Evolutionary conservation across 192 early-diverging fungal species (phyloP), one percentile per base, ranked within the genome.

Genomic region (Oehlia diaphana): DNA sequence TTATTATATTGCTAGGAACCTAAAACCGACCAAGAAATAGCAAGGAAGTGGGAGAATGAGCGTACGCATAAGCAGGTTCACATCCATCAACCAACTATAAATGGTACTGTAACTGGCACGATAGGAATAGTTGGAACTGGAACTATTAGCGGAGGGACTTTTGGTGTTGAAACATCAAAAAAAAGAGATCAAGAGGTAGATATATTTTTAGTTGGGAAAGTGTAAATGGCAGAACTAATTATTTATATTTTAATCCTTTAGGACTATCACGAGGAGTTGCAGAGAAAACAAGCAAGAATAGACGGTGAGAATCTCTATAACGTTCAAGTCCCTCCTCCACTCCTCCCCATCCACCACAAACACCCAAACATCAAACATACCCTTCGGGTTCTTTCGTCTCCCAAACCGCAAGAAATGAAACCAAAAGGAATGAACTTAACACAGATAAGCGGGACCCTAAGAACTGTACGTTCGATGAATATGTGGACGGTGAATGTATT

Each of bases 31-130:
- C 35, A 69, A 19, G 31, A 69, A 33, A 8, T 69, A 69, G 67
- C 67, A 69, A 69, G 14, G 13, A 69, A 9, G 67, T 69, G 28
- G 35, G 9, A 69, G 13, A 69, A 69, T 31, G 14, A 69, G n/a
- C 67, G 35, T 69, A 28, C 67, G 35, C 67, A 7, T 69, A 69
- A 69, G 35, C 35, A 69, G n/a, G 35, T 69, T 2, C 67, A 69
- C 14, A 31, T 69, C 35, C 7, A 69, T 39, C 67, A 69, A 16
- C 35, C 35, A 47, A 47, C 44, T 47, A 47, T 47, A 12, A 47
- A 47, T 47, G 44, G 44, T 8, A 37, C 37, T 44, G 44, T 47
- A 65, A 64, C 8, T 64, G n/a, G 63, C 7, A 28, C 6, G 63
- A 64, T 23, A 23, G 28, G n/a, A n/a, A 65, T 65, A 26, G 28